phyloP scores from a whole-genome alignment of 306 rosid species.

The Prunus mume region DNA sequence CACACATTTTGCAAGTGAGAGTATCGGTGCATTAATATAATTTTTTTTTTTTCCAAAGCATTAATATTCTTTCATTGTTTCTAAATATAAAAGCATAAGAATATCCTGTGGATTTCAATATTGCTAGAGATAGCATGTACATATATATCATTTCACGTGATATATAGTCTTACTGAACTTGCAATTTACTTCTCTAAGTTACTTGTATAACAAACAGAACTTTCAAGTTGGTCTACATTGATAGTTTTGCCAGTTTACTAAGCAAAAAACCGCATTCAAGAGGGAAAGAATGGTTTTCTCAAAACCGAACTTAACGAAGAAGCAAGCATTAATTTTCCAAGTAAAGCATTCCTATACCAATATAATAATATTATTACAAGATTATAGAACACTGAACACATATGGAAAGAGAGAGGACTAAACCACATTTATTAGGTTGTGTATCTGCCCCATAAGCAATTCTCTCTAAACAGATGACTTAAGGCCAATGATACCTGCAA shows the following conservation, averaged over 20 bases:
- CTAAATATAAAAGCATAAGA: not conserved
- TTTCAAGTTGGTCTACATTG: too few species aligned
- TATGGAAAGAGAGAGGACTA: not conserved
- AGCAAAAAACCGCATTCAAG: too few species aligned
- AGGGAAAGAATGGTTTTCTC: too few species aligned
- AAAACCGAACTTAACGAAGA: not conserved
- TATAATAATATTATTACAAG: not conserved
- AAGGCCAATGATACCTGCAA: conserved; percentile 78
- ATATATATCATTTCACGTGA: too few species aligned
- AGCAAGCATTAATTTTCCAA: not conserved
- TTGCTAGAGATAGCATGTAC: too few species aligned
- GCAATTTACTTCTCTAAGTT: too few species aligned
- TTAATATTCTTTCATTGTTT: not conserved
- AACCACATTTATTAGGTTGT: not conserved
- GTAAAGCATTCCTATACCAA: not conserved
- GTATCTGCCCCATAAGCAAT: not conserved
- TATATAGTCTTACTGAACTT: too few species aligned
- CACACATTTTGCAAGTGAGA: not conserved
- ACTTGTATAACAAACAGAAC: too few species aligned
- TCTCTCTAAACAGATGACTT: conserved; percentile 54
- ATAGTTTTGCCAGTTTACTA: too few species aligned
- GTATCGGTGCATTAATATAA: not conserved
- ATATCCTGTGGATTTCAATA: not conserved
- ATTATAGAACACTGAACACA: not conserved
- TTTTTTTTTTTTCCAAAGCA: too few species aligned